phyloP scores from a whole-genome alignment of 805 yeast species.

The Schizosaccharomyces pombe region DNA sequence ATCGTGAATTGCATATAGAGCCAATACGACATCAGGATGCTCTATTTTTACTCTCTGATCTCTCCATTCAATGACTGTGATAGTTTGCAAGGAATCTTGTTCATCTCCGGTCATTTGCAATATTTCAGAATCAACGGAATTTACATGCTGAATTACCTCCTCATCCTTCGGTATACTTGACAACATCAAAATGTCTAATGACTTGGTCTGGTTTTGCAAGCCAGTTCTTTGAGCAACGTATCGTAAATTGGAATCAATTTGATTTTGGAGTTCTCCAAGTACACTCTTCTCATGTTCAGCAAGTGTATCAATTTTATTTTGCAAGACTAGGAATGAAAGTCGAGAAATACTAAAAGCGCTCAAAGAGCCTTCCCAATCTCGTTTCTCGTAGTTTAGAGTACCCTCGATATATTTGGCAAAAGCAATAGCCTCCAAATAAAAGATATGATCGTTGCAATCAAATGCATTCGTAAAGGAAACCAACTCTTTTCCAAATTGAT shows the following conservation, averaged over 20 bases:
- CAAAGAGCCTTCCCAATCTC: neutral
- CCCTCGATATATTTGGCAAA: neutral
- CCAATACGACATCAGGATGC: neutral
- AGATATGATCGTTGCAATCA: neutral
- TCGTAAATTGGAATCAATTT: neutral
- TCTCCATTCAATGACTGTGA: neutral
- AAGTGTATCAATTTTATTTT: neutral
- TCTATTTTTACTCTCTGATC: neutral
- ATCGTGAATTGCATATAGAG: neutral
- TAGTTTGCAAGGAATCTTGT: neutral
- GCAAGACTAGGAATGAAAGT: neutral
- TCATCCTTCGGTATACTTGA: neutral
- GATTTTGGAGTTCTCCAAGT: neutral
- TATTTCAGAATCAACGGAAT: neutral
- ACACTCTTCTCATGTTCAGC: neutral
- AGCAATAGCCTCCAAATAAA: neutral
- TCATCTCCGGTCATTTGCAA: neutral
- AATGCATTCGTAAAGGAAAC: neutral
- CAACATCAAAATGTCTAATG: neutral
- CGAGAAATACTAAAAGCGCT: neutral
- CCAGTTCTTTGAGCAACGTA: neutral
- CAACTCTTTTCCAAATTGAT: neutral
- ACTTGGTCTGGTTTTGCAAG: neutral
- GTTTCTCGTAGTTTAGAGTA: neutral
- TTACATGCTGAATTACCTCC: neutral